Conservation (phyloP, 345 rosid species). For the Moricandia moricandioides region DNA sequence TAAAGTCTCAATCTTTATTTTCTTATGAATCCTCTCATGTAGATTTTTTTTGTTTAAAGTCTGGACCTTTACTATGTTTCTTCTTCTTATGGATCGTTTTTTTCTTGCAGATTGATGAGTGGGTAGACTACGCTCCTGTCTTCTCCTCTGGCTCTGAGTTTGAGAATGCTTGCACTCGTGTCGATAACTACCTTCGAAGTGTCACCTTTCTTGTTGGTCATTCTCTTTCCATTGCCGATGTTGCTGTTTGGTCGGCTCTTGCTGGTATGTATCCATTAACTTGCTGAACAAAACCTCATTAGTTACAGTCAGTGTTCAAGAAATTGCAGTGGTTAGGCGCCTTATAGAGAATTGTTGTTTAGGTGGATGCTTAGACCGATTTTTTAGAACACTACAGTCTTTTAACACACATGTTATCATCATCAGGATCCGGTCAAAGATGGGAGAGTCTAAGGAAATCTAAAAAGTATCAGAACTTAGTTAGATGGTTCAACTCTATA, state of each 20-base stretch:
- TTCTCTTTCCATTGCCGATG: conserved; percentile 71
- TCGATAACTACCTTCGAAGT: conserved; percentile 51
- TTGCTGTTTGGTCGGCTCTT: conserved; percentile 86
- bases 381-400: background rate
- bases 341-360: no score
- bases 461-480: conserved; percentile 73
- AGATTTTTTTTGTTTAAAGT: conserved; percentile 38
- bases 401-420: conserved; percentile 12
- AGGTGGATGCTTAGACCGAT: no score
- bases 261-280: conserved; percentile 44
- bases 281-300: background rate
- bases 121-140: conserved; percentile 67
- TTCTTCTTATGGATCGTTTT: no score
- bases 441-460: conserved; percentile 97
- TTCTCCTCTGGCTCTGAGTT: conserved; percentile 79
- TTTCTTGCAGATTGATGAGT: conserved; percentile 65
- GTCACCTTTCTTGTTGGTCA: conserved; percentile 66
- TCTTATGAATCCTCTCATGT: background rate
- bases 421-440: conserved; percentile 69
- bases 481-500: conserved; percentile 83
- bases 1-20: background rate
- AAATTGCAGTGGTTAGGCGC: no score
- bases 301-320: background rate
- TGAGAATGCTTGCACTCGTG: conserved; percentile 64
- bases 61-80: background rate